Base-by-base conservation (phyloP, 352 stramenopile genomes). In the Phytophthora litchii region DNA sequence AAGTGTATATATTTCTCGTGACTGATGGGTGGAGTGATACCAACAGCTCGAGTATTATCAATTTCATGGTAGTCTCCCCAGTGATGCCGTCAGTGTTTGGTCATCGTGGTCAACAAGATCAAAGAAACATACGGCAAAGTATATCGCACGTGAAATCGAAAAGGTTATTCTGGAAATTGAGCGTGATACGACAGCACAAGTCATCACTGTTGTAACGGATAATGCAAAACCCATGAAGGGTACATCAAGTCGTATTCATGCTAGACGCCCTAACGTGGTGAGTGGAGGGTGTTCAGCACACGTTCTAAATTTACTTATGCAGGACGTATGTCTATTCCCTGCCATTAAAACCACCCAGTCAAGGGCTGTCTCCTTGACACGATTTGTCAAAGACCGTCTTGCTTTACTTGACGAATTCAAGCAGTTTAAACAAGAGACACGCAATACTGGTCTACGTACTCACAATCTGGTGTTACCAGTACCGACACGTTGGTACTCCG, bases 331-430 rank as follows among this genome's bases (percentile, higher is more conserved):
- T 9, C 9, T 25, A 11, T 58, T 59, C 41, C 12, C 25, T 23
- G 51, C 8, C 8, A 36, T 50, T 14, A 29, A 43, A 9, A 19
- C 25, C 0, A 17, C 50, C n/a, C 20, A 12, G 14, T 25, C 19
- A 1, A 50, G 51, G 37, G 51, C 40, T 37, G 11, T 59, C 7
- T 3, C 25, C 8, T 8, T 31, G 4, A 50, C 40, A 2, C 40
- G 51, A 13, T 59, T 50, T 19, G 27, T 59, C 3, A 4, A 8
- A 17, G 38, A 44, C 21, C 27, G 50, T 20, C 40, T 59, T 8
- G 51, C 51, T 17, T 19, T 50, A 16, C 16, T 37, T 20, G 51
- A 59, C 10, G 51, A 51, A 11, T 59, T 59, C 3, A 50, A 59
- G 40, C 12, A n/a, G 7, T 10, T 59, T 3, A 25, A 59, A 17